Evolutionary conservation across 2,329 filamentous ascomycete genomes (phyloP).

Genomic region (Talaromyces sp.): DNA sequence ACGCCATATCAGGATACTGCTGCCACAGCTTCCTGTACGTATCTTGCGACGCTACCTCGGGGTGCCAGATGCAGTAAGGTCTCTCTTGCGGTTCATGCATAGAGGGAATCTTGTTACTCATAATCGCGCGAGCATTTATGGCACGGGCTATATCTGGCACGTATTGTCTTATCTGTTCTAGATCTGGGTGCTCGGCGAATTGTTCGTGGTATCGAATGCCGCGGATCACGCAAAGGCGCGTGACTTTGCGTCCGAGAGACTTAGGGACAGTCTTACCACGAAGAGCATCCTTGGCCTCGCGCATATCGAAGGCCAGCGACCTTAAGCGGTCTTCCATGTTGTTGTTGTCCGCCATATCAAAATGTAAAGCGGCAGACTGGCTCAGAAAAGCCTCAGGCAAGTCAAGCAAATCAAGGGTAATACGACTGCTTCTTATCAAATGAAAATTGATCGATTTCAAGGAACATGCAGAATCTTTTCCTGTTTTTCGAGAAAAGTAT

Average conservation of each 20-base stretch:
- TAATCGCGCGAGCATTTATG: slow-evolving; percentile 18
- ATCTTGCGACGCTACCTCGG: slow-evolving; percentile 12
- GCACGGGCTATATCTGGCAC: slow-evolving; percentile 18
- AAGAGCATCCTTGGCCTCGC: not conserved
- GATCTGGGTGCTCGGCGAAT: not conserved
- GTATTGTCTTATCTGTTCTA: not conserved
- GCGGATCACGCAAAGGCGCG: not conserved
- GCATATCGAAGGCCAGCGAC: not conserved
- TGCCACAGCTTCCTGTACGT: slow-evolving; percentile 14
- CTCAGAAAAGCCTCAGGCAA: not conserved
- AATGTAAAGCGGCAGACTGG: not conserved
- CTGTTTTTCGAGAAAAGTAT: not conserved
- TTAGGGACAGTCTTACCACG: not conserved
- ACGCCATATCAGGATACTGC: slow-evolving; percentile 28
- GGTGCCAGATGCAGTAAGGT: slow-evolving; percentile 21
- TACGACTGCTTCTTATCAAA: not conserved
- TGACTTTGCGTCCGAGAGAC: not conserved
- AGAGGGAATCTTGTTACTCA: slow-evolving; percentile 18
- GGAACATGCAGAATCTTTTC: too few species aligned
- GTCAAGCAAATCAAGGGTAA: not conserved
- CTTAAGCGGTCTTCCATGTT: not conserved
- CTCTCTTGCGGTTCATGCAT: slow-evolving; percentile 7
- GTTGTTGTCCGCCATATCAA: not conserved
- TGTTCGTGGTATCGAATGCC: slow-evolving; percentile 1
- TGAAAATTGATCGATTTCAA: too few species aligned